Evolutionary conservation across 345 rosid genomes (phyloP), one percentile per base, ranked within the genome.

Genomic region (Eucalyptus regnans): DNA sequence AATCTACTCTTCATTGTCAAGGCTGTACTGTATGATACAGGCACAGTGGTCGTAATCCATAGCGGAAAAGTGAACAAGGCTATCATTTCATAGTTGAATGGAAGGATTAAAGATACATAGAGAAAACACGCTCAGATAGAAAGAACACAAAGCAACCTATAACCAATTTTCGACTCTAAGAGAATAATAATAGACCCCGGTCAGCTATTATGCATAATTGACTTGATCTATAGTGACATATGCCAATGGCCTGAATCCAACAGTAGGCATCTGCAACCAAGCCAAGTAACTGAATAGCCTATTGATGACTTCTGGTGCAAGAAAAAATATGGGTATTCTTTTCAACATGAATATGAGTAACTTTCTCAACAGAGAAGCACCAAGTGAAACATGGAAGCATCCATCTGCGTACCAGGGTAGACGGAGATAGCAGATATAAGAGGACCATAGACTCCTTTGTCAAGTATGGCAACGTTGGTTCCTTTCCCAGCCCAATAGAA

Each of bases 401-500:
- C 27, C 9, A 20, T 58, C 15, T 50, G 54, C 85, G 43, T 33
- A 25, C 41, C 60, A 31, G 9, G 18, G 6, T 44, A 44, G 46
- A 44, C 9, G 46, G 46, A 44, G 46, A 44, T 44, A 44, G 46
- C 46, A 44, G 46, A 44, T 44, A 44, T 44, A 44, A 44, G 46
- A 44, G 46, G 46, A 44, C 46, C 46, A 44, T 44, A 44, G 46
- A 44, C 46, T 44, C 9, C 46, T 44, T 9, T 2, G 46, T 44
- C 9, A 44, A 3, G 46, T 44, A 44, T 44, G 7, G 46, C 46
- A 44, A 68, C n/a, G n/a, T n/a, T 88, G 25, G 97, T 95, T 88
- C 98, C 98, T 89, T 90, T 95, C 17, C 96, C 96, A 58, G 96
- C 95, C 96, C 96, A 94, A 44, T 91, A 88, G 8, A 96, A 90